Base-by-base conservation (phyloP, 768 basidiomycete genomes). In the Psilocybe cyanescens region DNA sequence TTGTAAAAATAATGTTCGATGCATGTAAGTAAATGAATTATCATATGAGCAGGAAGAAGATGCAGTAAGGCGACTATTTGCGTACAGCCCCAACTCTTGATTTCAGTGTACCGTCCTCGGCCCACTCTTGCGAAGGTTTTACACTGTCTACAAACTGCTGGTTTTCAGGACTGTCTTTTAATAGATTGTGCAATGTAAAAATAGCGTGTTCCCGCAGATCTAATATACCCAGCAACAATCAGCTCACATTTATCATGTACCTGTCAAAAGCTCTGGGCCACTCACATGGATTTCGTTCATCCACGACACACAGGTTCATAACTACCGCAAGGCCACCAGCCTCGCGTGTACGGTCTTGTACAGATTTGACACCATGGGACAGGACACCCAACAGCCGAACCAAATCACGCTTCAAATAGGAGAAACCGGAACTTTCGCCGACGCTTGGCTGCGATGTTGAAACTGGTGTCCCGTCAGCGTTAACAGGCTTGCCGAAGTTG, bases 181-280 rank as follows among this genome's bases (percentile, higher is more conserved):
- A 80, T 9, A 97, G 73, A 73, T 92, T 93, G 47, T 86, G 86
- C 17, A 97, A 79, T 17, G 94, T 83, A 65, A 97, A 88, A 45
- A 98, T 85, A 2, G 95, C 94, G 70, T 97, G 93, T 76, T 98
- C 96, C 17, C 94, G 89, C 50, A 99, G 78, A 75, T 94, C 96
- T 95, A 69, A 35, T 51, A 60, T 19, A 56, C 57, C 55, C 59
- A 64, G 14, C 44, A 29, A 67, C 52, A 8, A 57, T 62, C 47
- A 65, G 55, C 52, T 47, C 57, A 29, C n/a, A n/a, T 57, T 47
- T 17, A 11, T 44, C 12, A 28, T 17, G 51, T 67, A 59, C 52
- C 11, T 28, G 47, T 62, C 60, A 49, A 57, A 61, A 56, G 9
- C 57, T 60, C 56, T 46, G 68, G 53, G 54, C 59, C 51, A 86